Evolutionary conservation across 1,139 yeast genomes (phyloP).

Genomic region (Suhomyces bolitotheri): DNA sequence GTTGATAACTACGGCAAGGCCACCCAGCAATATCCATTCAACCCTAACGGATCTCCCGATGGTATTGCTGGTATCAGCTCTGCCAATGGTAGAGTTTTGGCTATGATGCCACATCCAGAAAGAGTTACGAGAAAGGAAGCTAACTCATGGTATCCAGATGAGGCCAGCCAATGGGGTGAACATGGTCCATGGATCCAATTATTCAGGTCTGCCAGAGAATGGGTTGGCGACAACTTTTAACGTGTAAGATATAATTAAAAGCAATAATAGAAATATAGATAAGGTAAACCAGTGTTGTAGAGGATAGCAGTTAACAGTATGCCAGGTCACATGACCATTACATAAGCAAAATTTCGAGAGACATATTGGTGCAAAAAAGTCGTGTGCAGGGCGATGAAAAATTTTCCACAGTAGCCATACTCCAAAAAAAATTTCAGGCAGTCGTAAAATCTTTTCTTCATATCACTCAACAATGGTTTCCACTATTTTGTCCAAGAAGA

Average conservation of each 20-base stretch:
- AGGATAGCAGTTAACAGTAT: too few species aligned
- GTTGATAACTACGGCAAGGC: slow-evolving; percentile 88
- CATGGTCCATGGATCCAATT: slow-evolving; percentile 95
- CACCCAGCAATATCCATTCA: slow-evolving; percentile 84
- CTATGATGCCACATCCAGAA: slow-evolving; percentile 99
- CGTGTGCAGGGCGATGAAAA: slow-evolving; percentile 14
- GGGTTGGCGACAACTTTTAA: slow-evolving; percentile 63
- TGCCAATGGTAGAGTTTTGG: slow-evolving; percentile 91
- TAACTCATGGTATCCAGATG: slow-evolving; percentile 86
- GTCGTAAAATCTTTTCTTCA: slow-evolving; percentile 6
- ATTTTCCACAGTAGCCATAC: slow-evolving; percentile 11
- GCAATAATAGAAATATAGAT: background rate
- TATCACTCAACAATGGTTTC: slow-evolving; percentile 38
- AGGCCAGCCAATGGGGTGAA: slow-evolving; percentile 61
- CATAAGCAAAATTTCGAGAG: slow-evolving; percentile 1
- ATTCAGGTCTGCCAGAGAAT: slow-evolving; percentile 89
- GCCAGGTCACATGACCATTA: slow-evolving; percentile 1
- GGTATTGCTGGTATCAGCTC: slow-evolving; percentile 93
- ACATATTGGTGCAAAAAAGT: slow-evolving; percentile 3
- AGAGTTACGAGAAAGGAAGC: slow-evolving; percentile 86
- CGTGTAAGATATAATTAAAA: slow-evolving; percentile 4
- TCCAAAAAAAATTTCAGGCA: slow-evolving; percentile 2
- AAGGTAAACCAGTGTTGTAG: background rate
- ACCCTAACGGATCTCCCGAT: slow-evolving; percentile 93
- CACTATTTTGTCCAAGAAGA: slow-evolving; percentile 76